A percentile compares a stretch with the other conserved stretches of the same genome.
Evolutionary conservation across 179 eudicot genomes (phyloP).

Genomic region (Nepenthes alata): DNA sequence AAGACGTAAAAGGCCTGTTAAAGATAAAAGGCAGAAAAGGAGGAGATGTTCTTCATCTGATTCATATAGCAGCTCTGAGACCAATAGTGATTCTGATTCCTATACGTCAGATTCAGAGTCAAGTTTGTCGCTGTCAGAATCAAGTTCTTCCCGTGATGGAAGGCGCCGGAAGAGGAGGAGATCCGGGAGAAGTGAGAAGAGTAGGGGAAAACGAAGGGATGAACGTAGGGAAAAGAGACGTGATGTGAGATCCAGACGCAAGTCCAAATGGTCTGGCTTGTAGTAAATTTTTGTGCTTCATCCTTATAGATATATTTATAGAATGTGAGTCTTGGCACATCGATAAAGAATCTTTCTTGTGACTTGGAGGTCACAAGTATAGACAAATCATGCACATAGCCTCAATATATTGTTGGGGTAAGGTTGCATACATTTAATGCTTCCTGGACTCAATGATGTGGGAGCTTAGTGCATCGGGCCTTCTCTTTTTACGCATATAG

Average conservation of each 20-base stretch:
- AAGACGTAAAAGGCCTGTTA: conserved; percentile 35
- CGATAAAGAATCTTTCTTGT: no score
- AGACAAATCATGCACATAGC: no score
- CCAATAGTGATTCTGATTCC: conserved; percentile 35
- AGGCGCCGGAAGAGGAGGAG: conserved; percentile 63
- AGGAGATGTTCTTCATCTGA: conserved; percentile 72
- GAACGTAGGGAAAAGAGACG: conserved; percentile 24
- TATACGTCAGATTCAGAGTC: conserved; percentile 39
- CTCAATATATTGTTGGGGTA: no score
- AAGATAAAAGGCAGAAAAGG: conserved; percentile 56
- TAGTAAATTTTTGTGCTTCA: neutral
- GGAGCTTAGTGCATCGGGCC: no score
- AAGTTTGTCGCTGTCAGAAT: conserved; percentile 32
- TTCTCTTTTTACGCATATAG: neutral
- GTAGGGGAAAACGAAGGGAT: conserved; percentile 23
- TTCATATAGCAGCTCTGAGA: conserved; percentile 62
- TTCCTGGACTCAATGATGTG: no score
- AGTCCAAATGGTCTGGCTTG: conserved; percentile 36
- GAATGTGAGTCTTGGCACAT: no score
- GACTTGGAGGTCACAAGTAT: no score
- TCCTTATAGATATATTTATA: no score
- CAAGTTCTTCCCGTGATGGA: conserved; percentile 70
- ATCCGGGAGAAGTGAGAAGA: conserved; percentile 35
- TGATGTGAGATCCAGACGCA: conserved; percentile 35
- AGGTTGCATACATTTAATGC: no score